Evolutionary conservation across 768 basidiomycete species (phyloP).

Genomic region (Lactarius tabidus): DNA sequence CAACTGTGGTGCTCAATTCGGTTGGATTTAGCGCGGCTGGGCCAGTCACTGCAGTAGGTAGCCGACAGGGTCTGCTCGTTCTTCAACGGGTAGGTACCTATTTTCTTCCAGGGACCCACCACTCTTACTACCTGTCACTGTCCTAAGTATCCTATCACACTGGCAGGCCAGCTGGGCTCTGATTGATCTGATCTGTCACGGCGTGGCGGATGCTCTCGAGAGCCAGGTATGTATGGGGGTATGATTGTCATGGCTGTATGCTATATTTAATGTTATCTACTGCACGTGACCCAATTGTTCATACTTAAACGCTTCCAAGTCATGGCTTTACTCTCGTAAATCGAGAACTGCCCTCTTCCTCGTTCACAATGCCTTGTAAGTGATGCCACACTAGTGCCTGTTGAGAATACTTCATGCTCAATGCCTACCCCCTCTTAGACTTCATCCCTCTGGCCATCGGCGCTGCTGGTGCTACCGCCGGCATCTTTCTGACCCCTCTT

Average conservation of each 20-base stretch:
- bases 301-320: too few species aligned
- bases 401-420: background rate
- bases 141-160: slow-evolving; percentile 43
- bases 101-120: slow-evolving; percentile 36
- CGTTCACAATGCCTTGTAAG: background rate
- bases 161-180: slow-evolving; percentile 37
- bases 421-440: background rate
- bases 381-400: background rate
- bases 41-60: too few species aligned
- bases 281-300: too few species aligned
- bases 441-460: background rate
- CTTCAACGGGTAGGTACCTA: slow-evolving; percentile 35
- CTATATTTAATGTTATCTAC: too few species aligned
- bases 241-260: slow-evolving; percentile 82
- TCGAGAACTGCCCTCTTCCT: background rate
- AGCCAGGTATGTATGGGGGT: slow-evolving; percentile 59
- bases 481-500: background rate
- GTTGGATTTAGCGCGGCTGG: too few species aligned
- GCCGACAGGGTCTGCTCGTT: slow-evolving; percentile 16
- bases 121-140: slow-evolving; percentile 39
- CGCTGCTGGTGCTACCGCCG: background rate
- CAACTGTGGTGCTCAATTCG: too few species aligned
- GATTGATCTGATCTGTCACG: slow-evolving; percentile 30
- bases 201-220: slow-evolving; percentile 31
- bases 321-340: too few species aligned